phyloP scores from a whole-genome alignment of 768 basidiomycete species.

The Xerocomellus chrysenteron region DNA sequence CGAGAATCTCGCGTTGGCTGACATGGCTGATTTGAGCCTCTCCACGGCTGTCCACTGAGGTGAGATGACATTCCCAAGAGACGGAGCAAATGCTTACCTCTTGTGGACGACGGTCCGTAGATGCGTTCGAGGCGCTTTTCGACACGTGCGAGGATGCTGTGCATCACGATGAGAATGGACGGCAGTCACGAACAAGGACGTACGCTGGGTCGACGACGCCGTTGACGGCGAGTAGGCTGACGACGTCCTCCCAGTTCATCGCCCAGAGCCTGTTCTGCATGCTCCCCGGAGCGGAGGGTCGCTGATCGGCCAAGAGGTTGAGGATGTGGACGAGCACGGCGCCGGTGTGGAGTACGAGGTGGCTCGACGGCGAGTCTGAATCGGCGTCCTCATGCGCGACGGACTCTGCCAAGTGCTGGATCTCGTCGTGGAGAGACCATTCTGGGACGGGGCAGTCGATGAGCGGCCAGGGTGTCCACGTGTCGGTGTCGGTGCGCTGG shows the following conservation, averaged over 20 bases:
- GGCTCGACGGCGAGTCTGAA: slow-evolving; percentile 32
- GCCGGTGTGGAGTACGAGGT: slow-evolving; percentile 44
- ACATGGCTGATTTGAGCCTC: too few relatives aligned
- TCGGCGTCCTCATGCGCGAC: slow-evolving; percentile 19
- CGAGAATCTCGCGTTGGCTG: too few relatives aligned
- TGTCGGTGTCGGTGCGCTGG: slow-evolving; percentile 34
- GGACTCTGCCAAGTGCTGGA: slow-evolving; percentile 46
- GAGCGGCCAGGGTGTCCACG: slow-evolving; percentile 80
- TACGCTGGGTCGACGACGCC: slow-evolving; percentile 35
- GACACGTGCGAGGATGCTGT: too few relatives aligned
- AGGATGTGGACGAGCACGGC: slow-evolving; percentile 52
- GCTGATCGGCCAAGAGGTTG: slow-evolving; percentile 52
- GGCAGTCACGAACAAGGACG: too few relatives aligned
- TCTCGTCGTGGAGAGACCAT: slow-evolving; percentile 71
- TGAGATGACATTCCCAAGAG: too few relatives aligned
- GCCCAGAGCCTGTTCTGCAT: slow-evolving; percentile 65
- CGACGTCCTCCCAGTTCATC: slow-evolving; percentile 62
- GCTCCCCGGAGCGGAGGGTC: slow-evolving; percentile 53
- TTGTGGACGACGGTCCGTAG: too few relatives aligned
- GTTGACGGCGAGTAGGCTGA: slow-evolving; percentile 49
- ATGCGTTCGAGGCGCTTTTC: too few relatives aligned
- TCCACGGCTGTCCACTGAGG: too few relatives aligned
- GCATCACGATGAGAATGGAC: too few relatives aligned
- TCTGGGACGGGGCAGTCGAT: slow-evolving; percentile 67
- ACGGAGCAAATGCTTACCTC: too few relatives aligned